Evolutionary conservation across 257 asterid genomes (phyloP).

Genomic region (Scutellaria minor): DNA sequence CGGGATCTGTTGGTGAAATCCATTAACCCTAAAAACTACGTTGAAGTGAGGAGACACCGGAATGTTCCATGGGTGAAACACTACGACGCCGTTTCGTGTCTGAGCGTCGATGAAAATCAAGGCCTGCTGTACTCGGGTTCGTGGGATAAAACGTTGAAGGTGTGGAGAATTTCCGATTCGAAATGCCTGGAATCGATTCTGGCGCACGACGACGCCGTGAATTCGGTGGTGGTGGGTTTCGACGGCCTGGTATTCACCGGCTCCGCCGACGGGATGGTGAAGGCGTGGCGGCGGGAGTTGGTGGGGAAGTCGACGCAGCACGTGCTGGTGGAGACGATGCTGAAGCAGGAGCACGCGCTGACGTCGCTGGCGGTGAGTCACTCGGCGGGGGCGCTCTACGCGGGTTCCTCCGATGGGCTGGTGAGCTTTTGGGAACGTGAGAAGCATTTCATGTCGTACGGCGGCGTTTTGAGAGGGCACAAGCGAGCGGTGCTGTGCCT

Average conservation of each 20-base stretch:
- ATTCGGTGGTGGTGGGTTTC: conserved; percentile 65
- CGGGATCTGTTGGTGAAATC: conserved; percentile 62
- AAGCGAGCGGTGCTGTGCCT: conserved; percentile 85
- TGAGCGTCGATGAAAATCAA: conserved; percentile 55
- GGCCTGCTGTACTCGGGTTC: conserved; percentile 85
- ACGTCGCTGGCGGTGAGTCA: conserved; percentile 68
- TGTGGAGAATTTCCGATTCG: conserved; percentile 83
- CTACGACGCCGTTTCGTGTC: conserved; percentile 79
- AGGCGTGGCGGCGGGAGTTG: conserved; percentile 84
- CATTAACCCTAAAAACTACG: conserved; percentile 72
- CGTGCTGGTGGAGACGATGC: conserved; percentile 63
- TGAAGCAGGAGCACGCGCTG: conserved; percentile 71
- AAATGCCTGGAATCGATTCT: conserved; percentile 75
- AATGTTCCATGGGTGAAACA: conserved; percentile 86
- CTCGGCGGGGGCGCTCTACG: conserved; percentile 54
- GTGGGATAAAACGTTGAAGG: conserved; percentile 88
- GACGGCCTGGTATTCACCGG: conserved; percentile 79
- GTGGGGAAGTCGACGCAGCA: conserved; percentile 58
- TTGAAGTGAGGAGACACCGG: conserved; percentile 55
- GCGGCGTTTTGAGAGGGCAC: conserved; percentile 87
- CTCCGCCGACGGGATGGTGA: conserved; percentile 91
- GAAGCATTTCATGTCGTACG: conserved; percentile 62
- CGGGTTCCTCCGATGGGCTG: conserved; percentile 89
- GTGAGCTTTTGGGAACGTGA: conserved; percentile 79
- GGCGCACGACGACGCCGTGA: conserved; percentile 84